Conservation (phyloP, 306 rosid species). For the Pterocarpus santalinus region DNA sequence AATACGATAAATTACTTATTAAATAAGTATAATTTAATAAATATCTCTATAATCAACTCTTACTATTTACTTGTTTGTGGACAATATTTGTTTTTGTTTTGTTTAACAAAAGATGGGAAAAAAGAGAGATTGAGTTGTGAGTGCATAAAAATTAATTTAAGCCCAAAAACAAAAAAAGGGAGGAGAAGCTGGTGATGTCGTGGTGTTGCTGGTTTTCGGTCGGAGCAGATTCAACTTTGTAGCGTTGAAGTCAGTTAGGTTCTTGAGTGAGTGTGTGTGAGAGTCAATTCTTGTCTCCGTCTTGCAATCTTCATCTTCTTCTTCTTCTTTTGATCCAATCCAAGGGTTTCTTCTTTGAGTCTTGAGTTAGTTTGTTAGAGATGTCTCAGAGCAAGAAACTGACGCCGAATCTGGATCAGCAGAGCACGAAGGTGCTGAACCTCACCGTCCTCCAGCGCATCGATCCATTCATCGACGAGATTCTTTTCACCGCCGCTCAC, state of each 20-base stretch:
- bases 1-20: too few relatives aligned
- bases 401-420: constrained; percentile 94
- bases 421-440: constrained; percentile 84
- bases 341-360: neutral
- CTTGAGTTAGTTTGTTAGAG: neutral
- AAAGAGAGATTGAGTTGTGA: too few relatives aligned
- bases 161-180: too few relatives aligned
- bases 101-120: too few relatives aligned
- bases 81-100: too few relatives aligned
- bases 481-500: constrained; percentile 93
- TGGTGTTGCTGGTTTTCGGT: neutral
- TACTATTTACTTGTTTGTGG: too few relatives aligned
- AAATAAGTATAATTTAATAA: too few relatives aligned
- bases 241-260: neutral
- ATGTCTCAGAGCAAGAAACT: constrained; percentile 74
- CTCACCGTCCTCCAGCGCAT: constrained; percentile 90
- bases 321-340: neutral
- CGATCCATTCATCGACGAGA: constrained; percentile 90
- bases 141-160: too few relatives aligned
- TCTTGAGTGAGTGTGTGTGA: constrained; percentile 18
- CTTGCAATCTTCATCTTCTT: too few relatives aligned
- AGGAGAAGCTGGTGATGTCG: neutral
- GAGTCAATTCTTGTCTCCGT: neutral
- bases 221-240: constrained; percentile 30
- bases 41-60: too few relatives aligned